Conservation (phyloP, 345 rosid species). For the Populus simonii region DNA sequence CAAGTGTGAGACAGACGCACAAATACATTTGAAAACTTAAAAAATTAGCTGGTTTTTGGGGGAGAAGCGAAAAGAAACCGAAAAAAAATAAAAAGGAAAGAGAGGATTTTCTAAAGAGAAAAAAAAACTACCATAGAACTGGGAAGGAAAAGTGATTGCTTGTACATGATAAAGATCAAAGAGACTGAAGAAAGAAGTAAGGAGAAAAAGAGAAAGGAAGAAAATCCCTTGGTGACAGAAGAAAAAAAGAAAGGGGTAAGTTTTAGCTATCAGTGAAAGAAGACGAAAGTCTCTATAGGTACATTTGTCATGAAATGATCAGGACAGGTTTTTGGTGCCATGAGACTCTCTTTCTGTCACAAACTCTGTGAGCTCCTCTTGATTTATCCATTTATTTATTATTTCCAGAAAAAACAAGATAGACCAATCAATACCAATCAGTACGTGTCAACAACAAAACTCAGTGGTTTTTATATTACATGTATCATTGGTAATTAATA, state of each 20-base stretch:
- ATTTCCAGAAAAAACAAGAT: not conserved
- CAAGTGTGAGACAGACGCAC: not conserved
- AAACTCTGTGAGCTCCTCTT: not conserved
- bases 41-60: conserved; percentile 17
- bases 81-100: not conserved
- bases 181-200: not conserved
- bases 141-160: not conserved
- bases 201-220: not conserved
- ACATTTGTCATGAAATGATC: conserved; percentile 28
- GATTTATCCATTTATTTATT: not conserved
- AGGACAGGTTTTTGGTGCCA: conserved; percentile 35
- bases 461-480: not conserved
- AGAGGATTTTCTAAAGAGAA: not conserved
- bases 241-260: not conserved
- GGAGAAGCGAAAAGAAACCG: not conserved
- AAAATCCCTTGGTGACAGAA: no score
- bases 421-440: not conserved
- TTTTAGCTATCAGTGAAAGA: not conserved
- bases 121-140: not conserved
- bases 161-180: not conserved
- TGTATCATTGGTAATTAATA: not conserved
- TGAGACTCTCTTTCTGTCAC: not conserved
- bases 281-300: conserved; percentile 32
- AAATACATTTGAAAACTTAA: not conserved
- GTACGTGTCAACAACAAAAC: no score